Base-by-base conservation (phyloP, 1,284 basidiomycete species). In the Cutaneotrichosporon cavernicola region DNA sequence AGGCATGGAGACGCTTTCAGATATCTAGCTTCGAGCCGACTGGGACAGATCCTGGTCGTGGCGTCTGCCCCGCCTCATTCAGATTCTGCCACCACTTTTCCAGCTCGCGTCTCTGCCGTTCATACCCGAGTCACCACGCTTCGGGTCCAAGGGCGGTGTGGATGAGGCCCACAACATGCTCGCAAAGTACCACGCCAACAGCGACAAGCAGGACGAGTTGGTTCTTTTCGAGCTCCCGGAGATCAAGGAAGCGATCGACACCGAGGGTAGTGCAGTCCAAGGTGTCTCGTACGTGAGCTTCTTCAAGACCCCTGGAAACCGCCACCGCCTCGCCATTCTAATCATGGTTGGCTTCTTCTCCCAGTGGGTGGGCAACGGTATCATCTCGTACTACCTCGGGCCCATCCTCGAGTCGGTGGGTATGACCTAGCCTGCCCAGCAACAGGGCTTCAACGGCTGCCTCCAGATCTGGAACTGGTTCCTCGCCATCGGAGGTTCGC, bases 301-400 rank as follows among this genome's bases (percentile, higher is more conserved):
- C 56, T 18, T 80, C 69, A 57, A 57, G 43, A 79, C 74, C n/a
- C 72, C 64, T 26, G 80, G 80, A 1, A 80, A 81, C 65, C 69
- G 84, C 58, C 81, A 77, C 56, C 78, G 85, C 5, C 65, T 86
- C 32, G 55, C 84, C 31, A 80, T 86, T 56, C 80, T 82, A 11
- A 70, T 82, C 34, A 81, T 82, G 68, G 73, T 86, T 51, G 86
- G 85, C 22, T 65, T 86, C 21, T 58, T 52, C 34, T 58, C 56
- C 46, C 64, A 65, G 34, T 65, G 64, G 64, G 52, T 58, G 22
- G 64, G 64, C 1, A 65, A 65, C 52, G 64, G 64, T 14, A 57
- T 62, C n/a, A 59, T 65, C 51, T 32, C 43, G 5, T 65, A 61
- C 56, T 65, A 65, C 56, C 49, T 61, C 30, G 60, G 60, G 6